Evolutionary conservation across 2,329 filamentous ascomycete genomes (phyloP).

Genomic region (Pseudocercospora fijiensis): DNA sequence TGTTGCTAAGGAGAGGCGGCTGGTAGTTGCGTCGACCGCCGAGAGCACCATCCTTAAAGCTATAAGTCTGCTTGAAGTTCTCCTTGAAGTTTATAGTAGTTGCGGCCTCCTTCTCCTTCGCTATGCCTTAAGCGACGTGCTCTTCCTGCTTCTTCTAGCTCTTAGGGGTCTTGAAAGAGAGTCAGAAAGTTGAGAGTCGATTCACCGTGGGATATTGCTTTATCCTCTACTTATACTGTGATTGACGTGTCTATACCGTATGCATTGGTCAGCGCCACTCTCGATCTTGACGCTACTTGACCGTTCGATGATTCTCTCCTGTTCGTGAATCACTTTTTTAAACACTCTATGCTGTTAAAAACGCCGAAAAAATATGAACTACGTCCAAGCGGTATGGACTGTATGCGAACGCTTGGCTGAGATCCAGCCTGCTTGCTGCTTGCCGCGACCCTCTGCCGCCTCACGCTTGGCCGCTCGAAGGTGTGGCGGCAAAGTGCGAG

Average conservation of each 20-base stretch:
- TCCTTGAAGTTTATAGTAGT: too few species aligned
- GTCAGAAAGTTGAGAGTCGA: too few species aligned
- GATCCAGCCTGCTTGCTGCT: background rate
- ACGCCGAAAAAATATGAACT: background rate
- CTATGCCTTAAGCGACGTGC: too few species aligned
- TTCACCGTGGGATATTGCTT: background rate
- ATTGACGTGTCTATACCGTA: background rate
- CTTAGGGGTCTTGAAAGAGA: too few species aligned
- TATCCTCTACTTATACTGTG: background rate
- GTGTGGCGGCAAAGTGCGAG: background rate
- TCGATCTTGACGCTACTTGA: background rate
- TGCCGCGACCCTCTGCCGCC: background rate
- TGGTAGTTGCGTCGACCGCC: too few species aligned
- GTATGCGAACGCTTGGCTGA: background rate
- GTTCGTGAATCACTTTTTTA: background rate
- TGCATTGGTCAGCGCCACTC: background rate
- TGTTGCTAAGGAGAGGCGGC: too few species aligned
- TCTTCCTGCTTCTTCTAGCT: too few species aligned
- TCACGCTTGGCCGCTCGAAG: background rate
- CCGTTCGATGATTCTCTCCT: background rate
- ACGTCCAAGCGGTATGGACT: background rate
- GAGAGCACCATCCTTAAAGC: too few species aligned
- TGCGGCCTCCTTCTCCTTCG: too few species aligned
- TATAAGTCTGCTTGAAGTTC: too few species aligned
- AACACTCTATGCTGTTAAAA: too few species aligned